phyloP scores from a whole-genome alignment of 768 basidiomycete genomes.

The Auriscalpium vulgare region DNA sequence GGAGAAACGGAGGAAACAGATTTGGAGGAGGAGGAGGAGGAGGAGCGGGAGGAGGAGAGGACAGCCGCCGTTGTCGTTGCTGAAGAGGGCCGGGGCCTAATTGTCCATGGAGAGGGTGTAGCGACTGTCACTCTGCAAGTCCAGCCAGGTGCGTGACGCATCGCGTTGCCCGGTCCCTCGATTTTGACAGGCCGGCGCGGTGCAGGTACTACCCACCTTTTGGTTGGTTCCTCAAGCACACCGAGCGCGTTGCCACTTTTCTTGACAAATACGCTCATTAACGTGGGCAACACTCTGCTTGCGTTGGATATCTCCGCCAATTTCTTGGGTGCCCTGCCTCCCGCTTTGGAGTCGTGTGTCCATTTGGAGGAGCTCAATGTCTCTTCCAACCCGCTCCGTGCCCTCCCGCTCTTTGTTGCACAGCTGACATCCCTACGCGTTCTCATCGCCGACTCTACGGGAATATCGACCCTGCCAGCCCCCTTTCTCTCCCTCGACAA shows the following conservation, averaged over 20 bases:
- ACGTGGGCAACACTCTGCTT: slow-evolving; percentile 70
- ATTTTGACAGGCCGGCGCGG: not conserved
- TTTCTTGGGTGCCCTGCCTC: slow-evolving; percentile 76
- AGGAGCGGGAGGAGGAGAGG: slow-evolving; percentile 55
- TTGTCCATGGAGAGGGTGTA: slow-evolving; percentile 61
- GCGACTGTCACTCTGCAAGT: slow-evolving; percentile 57
- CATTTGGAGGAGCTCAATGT: slow-evolving; percentile 91
- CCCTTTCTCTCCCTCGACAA: slow-evolving; percentile 65
- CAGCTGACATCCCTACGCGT: slow-evolving; percentile 73
- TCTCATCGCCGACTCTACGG: slow-evolving; percentile 88
- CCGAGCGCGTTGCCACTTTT: slow-evolving; percentile 75
- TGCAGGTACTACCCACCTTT: slow-evolving; percentile 87
- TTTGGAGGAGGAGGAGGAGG: slow-evolving; percentile 38
- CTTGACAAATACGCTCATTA: slow-evolving; percentile 60
- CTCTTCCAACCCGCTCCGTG: slow-evolving; percentile 82
- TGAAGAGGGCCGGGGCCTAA: slow-evolving; percentile 79
- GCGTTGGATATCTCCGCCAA: slow-evolving; percentile 92
- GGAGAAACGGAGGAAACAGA: slow-evolving; percentile 41
- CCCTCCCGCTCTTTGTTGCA: slow-evolving; percentile 85
- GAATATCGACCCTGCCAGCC: slow-evolving; percentile 68
- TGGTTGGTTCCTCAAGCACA: slow-evolving; percentile 74
- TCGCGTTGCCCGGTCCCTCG: not conserved
- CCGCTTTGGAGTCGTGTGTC: slow-evolving; percentile 70
- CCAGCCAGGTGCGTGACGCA: slow-evolving; percentile 52
- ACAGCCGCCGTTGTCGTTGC: slow-evolving; percentile 74